Evolutionary conservation across 768 basidiomycete genomes (phyloP), one percentile per base, ranked within the genome.

Genomic region (Mycena metata): DNA sequence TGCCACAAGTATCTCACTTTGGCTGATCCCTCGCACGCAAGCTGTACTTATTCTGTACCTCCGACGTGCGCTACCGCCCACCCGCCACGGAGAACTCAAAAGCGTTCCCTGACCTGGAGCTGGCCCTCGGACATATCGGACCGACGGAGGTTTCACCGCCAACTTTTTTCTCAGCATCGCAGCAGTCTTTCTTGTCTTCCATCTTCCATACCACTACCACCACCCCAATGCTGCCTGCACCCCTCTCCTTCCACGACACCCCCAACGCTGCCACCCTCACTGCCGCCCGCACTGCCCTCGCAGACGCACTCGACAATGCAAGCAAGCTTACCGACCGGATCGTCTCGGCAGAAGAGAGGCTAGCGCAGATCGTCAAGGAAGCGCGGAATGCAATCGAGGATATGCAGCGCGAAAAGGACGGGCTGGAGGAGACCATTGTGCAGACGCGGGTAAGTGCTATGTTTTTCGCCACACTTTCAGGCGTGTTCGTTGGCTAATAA

Each of bases 301-400:
- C 54, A n/a, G 74, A 74, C 41, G 50, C 63, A 15, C 46, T 65
- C 47, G 59, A 58, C 57, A 62, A 33, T 12, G 54, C 64, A 17
- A 16, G 46, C 6, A 56, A 52, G 1, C 79, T 92, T 59, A 74
- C 81, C 51, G 72, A 76, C 19, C 84, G 83, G 75, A 91, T 93
- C 71, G 75, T 79, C 41, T 75, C 76, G 0, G 90, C 87, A 6
- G 87, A 93, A 72, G 80, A 81, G 12, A 82, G 83, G 45, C 86
- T 94, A 35, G 83, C 87, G 1, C 83, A 87, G 78, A 81, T 91
- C 68, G 82, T 94, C 43, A 76, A 80, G 11, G 89, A 91, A 56
- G 84, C 85, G 8, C 82, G 82, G 77, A 78, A 76, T 54, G 79
- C 83, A 17, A 92, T 94, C 71, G 79, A 81, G 45, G 85, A 86